Conservation (phyloP, 192 early-diverging fungal species). For the Backusella sp. region DNA sequence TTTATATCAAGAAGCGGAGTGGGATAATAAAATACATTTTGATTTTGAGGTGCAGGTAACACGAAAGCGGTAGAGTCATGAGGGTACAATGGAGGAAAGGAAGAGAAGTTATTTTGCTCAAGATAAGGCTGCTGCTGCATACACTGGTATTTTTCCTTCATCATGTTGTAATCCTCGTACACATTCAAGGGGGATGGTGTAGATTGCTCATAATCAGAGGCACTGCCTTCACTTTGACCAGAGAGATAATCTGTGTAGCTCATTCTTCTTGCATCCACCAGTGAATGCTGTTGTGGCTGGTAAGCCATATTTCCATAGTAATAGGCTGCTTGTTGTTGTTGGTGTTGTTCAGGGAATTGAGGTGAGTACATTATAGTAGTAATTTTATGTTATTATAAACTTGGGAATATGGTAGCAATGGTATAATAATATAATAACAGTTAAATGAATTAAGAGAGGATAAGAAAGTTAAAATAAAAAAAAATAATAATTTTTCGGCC, state of each 20-base stretch:
- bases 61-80: neutral
- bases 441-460: neutral
- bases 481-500: neutral
- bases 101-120: neutral
- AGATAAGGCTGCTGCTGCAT: conserved; percentile 14
- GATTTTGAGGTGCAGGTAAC: neutral
- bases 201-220: conserved; percentile 31
- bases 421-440: neutral
- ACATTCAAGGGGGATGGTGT: conserved; percentile 29
- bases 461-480: neutral
- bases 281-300: neutral
- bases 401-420: neutral
- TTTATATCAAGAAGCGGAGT: neutral
- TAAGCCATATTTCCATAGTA: neutral
- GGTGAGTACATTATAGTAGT: neutral
- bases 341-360: neutral
- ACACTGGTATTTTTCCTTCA: neutral
- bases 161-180: conserved; percentile 23
- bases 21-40: neutral
- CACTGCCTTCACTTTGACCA: conserved; percentile 23
- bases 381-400: neutral
- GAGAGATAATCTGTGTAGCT: conserved; percentile 34
- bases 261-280: conserved; percentile 11
- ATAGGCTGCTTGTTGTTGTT: neutral
- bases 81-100: neutral